Conservation (phyloP, 768 basidiomycete genomes). For the Serendipita sp. region DNA sequence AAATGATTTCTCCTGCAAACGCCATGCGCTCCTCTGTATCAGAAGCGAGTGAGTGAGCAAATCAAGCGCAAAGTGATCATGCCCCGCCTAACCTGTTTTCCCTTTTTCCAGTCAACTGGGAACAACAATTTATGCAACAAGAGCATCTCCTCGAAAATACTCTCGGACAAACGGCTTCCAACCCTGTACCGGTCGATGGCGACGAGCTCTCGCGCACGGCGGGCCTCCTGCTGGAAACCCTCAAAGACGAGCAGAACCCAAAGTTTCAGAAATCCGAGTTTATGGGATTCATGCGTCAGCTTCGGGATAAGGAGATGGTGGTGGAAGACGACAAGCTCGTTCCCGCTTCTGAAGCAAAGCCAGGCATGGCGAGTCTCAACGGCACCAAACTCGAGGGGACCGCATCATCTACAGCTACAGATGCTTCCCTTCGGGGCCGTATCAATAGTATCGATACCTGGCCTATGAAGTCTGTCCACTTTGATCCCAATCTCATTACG, state of each 20-base stretch:
- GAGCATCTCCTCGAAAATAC: neutral
- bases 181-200: slow-evolving; percentile 22
- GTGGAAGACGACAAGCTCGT: slow-evolving; percentile 73
- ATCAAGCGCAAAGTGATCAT: too few relatives aligned
- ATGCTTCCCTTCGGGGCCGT: neutral
- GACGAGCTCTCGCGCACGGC: slow-evolving; percentile 75
- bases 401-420: slow-evolving; percentile 3
- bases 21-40: slow-evolving; percentile 10
- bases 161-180: neutral
- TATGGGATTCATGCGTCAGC: slow-evolving; percentile 68
- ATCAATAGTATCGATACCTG: slow-evolving; percentile 3
- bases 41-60: slow-evolving; percentile 12
- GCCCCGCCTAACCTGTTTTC: too few relatives aligned
- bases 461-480: slow-evolving; percentile 12
- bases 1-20: slow-evolving; percentile 1
- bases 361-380: slow-evolving; percentile 13
- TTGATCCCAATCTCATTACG: slow-evolving; percentile 2
- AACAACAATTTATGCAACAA: slow-evolving; percentile 7
- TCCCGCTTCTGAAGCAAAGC: slow-evolving; percentile 22
- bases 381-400: slow-evolving; percentile 12
- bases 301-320: slow-evolving; percentile 62
- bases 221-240: slow-evolving; percentile 57
- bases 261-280: slow-evolving; percentile 81
- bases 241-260: slow-evolving; percentile 57
- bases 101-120: slow-evolving; percentile 12